Base-by-base conservation (phyloP, 2,329 filamentous ascomycete genomes). In the Fusarium succisae region DNA sequence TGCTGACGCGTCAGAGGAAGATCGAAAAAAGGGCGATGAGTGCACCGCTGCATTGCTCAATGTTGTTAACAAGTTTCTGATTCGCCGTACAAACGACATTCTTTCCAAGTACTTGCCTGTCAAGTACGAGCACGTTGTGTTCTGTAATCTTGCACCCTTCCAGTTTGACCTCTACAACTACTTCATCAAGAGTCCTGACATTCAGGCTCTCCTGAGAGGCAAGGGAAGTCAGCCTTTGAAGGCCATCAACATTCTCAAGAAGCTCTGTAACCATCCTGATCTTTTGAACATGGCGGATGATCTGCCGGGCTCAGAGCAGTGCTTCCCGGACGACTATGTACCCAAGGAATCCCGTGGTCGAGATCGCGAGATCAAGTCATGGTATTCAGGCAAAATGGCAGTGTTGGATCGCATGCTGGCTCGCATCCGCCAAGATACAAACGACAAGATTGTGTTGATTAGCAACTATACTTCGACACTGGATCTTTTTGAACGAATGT, bases 101-200 rank as follows among this genome's bases (percentile, higher is more conserved):
- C 85, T 99, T 30, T 98, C 96, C 58, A 99, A 99, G 82, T 99
- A 99, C 80, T 85, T 99, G 67, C 96, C 96, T 0, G 92, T 98
- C 85, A 99, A 99, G 85, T 99, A 99, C 83, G 96, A 99, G 83
- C 96, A 99, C 81, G 96, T 99, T 37, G 96, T 99, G 2, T 99
- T 99, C 84, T 99, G 96, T 87, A 96, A 96, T 77, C 88, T 98
- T 51, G 93, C 96, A 22, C 93, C 94, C 0, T 98, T 99, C 84
- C 96, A 99, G 82, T 88, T 95, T 62, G 94, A 94, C 75, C 86
- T 99, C 3, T 99, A 99, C 86, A 98, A 98, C 79, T 94, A 98
- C 82, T 99, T 99, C 82, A 95, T 99, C 82, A 94, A 93, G 56
- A 98, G 95, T 69, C 96, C 96, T 0, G 94, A 97, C 69, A 98